phyloP scores from a whole-genome alignment of 2,329 filamentous ascomycete species.

The Davidsoniella neocaledoniae region DNA sequence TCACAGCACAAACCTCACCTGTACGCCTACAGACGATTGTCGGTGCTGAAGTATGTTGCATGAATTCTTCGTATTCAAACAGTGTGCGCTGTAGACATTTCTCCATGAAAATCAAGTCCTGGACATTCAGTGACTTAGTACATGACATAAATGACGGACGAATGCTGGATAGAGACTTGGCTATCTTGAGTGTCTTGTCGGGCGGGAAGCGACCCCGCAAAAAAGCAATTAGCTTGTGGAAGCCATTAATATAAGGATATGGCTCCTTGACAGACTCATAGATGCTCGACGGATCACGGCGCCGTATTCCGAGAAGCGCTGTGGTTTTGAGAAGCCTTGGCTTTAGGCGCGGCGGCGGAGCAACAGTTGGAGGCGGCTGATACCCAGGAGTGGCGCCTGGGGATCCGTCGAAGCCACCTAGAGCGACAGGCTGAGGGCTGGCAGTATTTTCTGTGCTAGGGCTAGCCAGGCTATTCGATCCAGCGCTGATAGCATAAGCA shows the following conservation, averaged over 20 bases:
- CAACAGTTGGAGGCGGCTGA: constrained; percentile 21
- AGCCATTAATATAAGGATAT: constrained; percentile 78
- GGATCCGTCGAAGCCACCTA: constrained; percentile 35
- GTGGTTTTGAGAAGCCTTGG: constrained; percentile 19
- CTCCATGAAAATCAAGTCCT: constrained; percentile 94
- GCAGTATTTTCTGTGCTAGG: constrained; percentile 46
- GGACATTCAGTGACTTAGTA: constrained; percentile 69
- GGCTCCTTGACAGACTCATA: constrained; percentile 83
- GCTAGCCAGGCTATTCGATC: constrained; percentile 44
- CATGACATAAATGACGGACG: constrained; percentile 87
- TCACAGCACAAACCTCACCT: constrained; percentile 85
- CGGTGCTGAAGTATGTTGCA: constrained; percentile 74
- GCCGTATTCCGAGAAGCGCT: constrained; percentile 37
- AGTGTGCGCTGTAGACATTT: constrained; percentile 89
- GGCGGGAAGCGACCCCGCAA: constrained; percentile 63
- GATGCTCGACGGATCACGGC: constrained; percentile 62
- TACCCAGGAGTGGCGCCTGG: constrained; percentile 11
- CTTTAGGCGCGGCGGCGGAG: constrained; percentile 24
- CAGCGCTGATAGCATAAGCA: constrained; percentile 47
- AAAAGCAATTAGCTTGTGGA: constrained; percentile 72
- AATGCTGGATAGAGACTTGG: constrained; percentile 74
- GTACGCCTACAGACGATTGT: constrained; percentile 84
- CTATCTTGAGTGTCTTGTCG: constrained; percentile 65
- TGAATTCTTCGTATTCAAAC: constrained; percentile 84
- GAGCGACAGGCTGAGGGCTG: constrained; percentile 37